Evolutionary conservation across 2,329 filamentous ascomycete genomes (phyloP).

Genomic region (Trichoderma pleuroti): DNA sequence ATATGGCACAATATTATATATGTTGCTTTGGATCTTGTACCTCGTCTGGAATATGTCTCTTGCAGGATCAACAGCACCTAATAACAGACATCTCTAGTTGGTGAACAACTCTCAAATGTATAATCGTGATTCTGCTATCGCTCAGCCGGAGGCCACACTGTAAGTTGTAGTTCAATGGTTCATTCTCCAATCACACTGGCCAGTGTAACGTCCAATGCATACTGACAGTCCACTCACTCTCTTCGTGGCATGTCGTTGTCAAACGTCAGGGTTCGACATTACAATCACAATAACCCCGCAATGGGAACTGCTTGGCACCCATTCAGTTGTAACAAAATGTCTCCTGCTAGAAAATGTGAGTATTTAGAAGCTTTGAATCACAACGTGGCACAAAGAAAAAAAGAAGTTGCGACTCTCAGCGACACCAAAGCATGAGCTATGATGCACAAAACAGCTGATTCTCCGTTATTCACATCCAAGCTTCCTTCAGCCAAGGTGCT

Average conservation of each 20-base stretch:
- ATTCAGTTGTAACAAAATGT: neutral
- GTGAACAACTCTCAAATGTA: neutral
- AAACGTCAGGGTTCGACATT: neutral
- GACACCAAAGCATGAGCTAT: neutral
- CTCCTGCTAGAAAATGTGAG: neutral
- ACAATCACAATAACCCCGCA: neutral
- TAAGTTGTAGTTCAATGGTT: neutral
- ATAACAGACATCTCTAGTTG: too few relatives aligned
- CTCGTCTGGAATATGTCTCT: neutral
- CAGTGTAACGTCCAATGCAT: neutral
- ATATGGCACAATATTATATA: fast-evolving
- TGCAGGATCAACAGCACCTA: neutral
- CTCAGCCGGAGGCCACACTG: neutral
- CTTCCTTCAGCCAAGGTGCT: neutral
- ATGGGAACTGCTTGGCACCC: neutral
- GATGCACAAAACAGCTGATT: slow-evolving; percentile 1
- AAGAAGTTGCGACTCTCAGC: neutral
- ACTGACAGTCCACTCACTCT: neutral
- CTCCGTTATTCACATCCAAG: neutral
- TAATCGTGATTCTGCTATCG: neutral
- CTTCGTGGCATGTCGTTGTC: neutral
- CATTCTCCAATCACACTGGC: neutral
- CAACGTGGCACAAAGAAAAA: neutral
- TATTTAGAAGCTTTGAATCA: neutral
- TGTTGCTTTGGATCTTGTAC: neutral